These are phyloP conservation scores for Cercospora nicotianae DNA, from an alignment of 2,329 filamentous ascomycete species.

Conservation along the genomic window DNA sequence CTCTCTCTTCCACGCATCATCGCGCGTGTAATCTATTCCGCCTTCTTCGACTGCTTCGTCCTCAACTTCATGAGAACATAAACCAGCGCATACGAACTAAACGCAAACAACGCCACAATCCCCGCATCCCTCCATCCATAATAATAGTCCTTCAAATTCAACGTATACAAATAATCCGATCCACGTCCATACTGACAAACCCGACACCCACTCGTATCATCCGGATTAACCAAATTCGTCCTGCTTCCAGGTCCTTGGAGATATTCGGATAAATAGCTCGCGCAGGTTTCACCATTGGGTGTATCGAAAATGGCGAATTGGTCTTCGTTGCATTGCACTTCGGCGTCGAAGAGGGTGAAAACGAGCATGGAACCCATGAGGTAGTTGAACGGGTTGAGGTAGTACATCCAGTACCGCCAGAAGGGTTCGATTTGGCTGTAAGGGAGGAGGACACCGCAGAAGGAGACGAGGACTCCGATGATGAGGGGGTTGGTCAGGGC, in stretches of 20 bases:
- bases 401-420: constrained; percentile 46
- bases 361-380: constrained; percentile 44
- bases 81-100: constrained; percentile 49
- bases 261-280: constrained; percentile 58
- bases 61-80: constrained; percentile 50
- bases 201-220: constrained; percentile 55
- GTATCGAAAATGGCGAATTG: constrained; percentile 51
- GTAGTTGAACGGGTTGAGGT: constrained; percentile 47
- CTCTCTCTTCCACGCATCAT: background rate
- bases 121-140: constrained; percentile 68
- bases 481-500: constrained; percentile 46
- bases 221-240: constrained; percentile 59
- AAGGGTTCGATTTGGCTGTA: constrained; percentile 39
- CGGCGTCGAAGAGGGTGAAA: constrained; percentile 45
- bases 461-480: constrained; percentile 37
- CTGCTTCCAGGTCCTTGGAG: constrained; percentile 49
- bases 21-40: constrained; percentile 30
- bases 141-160: constrained; percentile 62
- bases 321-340: constrained; percentile 40
- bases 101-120: constrained; percentile 58
- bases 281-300: constrained; percentile 56
- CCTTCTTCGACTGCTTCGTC: constrained; percentile 45
- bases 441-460: constrained; percentile 41
- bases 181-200: constrained; percentile 63
- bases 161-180: constrained; percentile 58